Evolutionary conservation across 805 yeast genomes (phyloP).

Genomic region (Yamadazyma sp.): DNA sequence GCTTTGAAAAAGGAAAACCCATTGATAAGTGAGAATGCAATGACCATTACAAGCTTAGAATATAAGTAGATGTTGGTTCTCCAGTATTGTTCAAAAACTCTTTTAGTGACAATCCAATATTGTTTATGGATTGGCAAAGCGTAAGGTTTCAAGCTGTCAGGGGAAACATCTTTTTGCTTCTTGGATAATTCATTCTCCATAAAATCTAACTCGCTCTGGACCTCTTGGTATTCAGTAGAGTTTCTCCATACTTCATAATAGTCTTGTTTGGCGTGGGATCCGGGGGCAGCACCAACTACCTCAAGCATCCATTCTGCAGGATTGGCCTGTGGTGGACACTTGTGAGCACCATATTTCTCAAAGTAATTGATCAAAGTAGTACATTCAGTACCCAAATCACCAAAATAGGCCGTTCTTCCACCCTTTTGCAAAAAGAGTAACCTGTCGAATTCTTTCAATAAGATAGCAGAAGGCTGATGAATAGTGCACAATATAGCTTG

Average conservation of each 20-base stretch:
- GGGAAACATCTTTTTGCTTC: slow-evolving; percentile 23
- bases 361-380: slow-evolving; percentile 59
- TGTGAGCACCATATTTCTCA: slow-evolving; percentile 65
- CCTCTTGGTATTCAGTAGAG: slow-evolving; percentile 60
- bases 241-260: slow-evolving; percentile 76
- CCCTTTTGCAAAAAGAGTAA: slow-evolving; percentile 68
- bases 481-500: slow-evolving; percentile 56
- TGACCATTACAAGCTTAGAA: slow-evolving; percentile 58
- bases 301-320: slow-evolving; percentile 84
- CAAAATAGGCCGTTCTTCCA: slow-evolving; percentile 79
- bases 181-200: slow-evolving; percentile 56
- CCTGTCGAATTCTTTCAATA: slow-evolving; percentile 77
- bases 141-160: slow-evolving; percentile 30
- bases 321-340: slow-evolving; percentile 38
- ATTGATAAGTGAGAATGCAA: slow-evolving; percentile 57
- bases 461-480: slow-evolving; percentile 82
- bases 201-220: slow-evolving; percentile 56
- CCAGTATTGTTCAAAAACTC: slow-evolving; percentile 38
- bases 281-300: slow-evolving; percentile 82
- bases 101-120: slow-evolving; percentile 31
- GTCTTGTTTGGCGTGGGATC: slow-evolving; percentile 70
- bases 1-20: slow-evolving; percentile 76
- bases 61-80: slow-evolving; percentile 62
- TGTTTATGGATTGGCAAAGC: slow-evolving; percentile 31
- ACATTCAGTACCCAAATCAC: slow-evolving; percentile 72